Percentiles rank a stretch among this genome's conserved stretches.
These are phyloP conservation scores for Epithele typhae DNA, from an alignment of 768 basidiomycete species.

Conservation along the genomic window DNA sequence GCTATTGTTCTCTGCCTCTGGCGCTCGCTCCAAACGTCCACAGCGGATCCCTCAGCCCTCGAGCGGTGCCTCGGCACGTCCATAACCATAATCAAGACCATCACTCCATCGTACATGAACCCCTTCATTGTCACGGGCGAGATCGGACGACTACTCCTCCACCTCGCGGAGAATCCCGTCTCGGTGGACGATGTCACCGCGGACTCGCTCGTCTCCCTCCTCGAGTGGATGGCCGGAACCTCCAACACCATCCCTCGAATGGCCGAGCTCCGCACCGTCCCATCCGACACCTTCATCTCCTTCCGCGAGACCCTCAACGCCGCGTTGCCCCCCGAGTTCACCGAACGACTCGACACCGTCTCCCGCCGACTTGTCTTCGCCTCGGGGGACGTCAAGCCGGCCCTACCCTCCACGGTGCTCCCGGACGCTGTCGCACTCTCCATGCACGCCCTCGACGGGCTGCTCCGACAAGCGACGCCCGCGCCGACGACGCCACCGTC, in stretches of 20 bases:
- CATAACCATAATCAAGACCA: constrained; percentile 5
- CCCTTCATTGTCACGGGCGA: constrained; percentile 3
- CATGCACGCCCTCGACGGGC: constrained; percentile 37
- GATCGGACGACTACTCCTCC: constrained; percentile 3
- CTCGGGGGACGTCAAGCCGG: constrained; percentile 9
- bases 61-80: constrained; percentile 5
- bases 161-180: not conserved
- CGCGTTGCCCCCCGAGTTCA: constrained; percentile 24
- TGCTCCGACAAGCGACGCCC: constrained; percentile 37
- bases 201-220: constrained; percentile 35
- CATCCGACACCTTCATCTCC: constrained; percentile 35
- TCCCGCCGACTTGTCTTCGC: constrained; percentile 24
- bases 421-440: constrained; percentile 37
- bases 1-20: constrained; percentile 29
- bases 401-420: constrained; percentile 25
- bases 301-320: constrained; percentile 40
- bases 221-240: constrained; percentile 47
- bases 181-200: constrained; percentile 34
- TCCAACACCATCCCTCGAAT: constrained; percentile 26
- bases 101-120: constrained; percentile 10
- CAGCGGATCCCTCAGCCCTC: constrained; percentile 2
- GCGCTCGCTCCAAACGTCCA: constrained; percentile 20
- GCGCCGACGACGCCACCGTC: constrained; percentile 54
- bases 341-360: constrained; percentile 28
- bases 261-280: constrained; percentile 39